These are phyloP conservation scores for Phytophthora parvispora DNA, from an alignment of 352 stramenopile genomes.

Conservation along the genomic window DNA sequence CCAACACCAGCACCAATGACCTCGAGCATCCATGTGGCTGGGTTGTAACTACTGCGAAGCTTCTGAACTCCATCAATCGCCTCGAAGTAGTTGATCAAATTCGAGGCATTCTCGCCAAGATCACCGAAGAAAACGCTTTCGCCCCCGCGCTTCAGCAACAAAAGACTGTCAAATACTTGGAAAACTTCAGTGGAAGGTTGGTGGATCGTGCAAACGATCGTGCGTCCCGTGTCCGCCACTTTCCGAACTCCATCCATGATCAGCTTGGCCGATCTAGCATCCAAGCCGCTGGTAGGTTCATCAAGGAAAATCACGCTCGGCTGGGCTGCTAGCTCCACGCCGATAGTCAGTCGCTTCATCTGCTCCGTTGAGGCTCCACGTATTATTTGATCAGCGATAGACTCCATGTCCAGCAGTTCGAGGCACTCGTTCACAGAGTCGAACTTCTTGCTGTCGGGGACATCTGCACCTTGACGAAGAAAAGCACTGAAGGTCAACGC, in stretches of 20 bases:
- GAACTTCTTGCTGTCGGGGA: conserved; percentile 43
- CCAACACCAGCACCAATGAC: conserved; percentile 57
- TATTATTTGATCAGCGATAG: conserved; percentile 57
- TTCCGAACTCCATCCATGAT: conserved; percentile 93
- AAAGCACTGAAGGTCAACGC: conserved; percentile 87
- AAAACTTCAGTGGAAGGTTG: conserved; percentile 86
- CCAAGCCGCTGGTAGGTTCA: conserved; percentile 91
- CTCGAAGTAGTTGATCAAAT: conserved; percentile 34
- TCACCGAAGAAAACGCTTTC: conserved; percentile 65
- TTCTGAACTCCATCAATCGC: conserved; percentile 36
- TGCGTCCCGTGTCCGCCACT: conserved; percentile 72
- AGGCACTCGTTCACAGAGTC: conserved; percentile 51
- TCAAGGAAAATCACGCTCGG: conserved; percentile 92
- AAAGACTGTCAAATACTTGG: conserved; percentile 78
- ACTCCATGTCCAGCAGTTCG: conserved; percentile 43
- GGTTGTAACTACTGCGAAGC: conserved; percentile 80
- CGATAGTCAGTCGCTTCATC: conserved; percentile 71
- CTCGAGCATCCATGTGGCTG: conserved; percentile 45
- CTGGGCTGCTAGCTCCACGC: conserved; percentile 84
- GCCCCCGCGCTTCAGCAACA: conserved; percentile 68
- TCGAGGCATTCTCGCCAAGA: conserved; percentile 40
- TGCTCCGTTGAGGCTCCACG: conserved; percentile 54
- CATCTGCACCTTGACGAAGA: conserved; percentile 51
- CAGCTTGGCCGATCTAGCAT: conserved; percentile 86
- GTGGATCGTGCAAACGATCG: conserved; percentile 47